Evolutionary conservation across 805 yeast species (phyloP), one percentile per base, ranked within the genome.

Genomic region (Babjeviella inositovora): DNA sequence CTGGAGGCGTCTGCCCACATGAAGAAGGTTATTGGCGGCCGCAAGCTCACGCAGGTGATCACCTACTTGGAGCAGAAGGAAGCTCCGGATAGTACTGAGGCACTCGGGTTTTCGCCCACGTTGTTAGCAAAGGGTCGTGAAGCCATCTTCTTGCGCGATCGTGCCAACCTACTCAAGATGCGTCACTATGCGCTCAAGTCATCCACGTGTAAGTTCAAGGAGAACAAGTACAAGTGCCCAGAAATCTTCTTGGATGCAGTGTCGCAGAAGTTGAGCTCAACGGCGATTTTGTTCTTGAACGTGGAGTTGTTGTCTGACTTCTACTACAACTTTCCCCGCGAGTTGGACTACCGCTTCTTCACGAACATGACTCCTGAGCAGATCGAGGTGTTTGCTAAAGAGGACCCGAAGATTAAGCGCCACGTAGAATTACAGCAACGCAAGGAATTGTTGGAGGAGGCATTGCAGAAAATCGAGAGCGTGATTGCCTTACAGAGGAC

Each of bases 351-450:
- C 24, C 70, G 70, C 32, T 62, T 90, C 26, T 71, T 73, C 23
- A 56, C 59, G 29, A 59, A 61, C 19, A 53, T 90, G 38, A 55
- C 68, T 6, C 60, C 62, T 23, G 92, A 81, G 25, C 92, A 85
- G 40, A 62, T 90, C 23, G 96, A 85, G 38, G 50, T 51, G 29
- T 81, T 87, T 51, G 98, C 98, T 1, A 81, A 82, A 36, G 96
- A 90, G 47, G 95, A 90, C 48, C 90, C 94, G 11, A 79, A 73
- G 48, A 69, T 92, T 27, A 76, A 76, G 43, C 65, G 75, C 35
- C 99, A 90, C 39, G 77, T 90, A 35, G 95, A 87, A 39, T 50
- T 92, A 31, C 99, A 90, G 45, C 87, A 82, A 46, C 68, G 96
- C 22, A 90, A 87, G 44, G 94, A 84, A 37, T 50, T 84, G 26